Percentiles rank a stretch among this genome's conserved stretches.
Conservation (phyloP, 768 basidiomycete species). For the Daedaleopsis nitida region DNA sequence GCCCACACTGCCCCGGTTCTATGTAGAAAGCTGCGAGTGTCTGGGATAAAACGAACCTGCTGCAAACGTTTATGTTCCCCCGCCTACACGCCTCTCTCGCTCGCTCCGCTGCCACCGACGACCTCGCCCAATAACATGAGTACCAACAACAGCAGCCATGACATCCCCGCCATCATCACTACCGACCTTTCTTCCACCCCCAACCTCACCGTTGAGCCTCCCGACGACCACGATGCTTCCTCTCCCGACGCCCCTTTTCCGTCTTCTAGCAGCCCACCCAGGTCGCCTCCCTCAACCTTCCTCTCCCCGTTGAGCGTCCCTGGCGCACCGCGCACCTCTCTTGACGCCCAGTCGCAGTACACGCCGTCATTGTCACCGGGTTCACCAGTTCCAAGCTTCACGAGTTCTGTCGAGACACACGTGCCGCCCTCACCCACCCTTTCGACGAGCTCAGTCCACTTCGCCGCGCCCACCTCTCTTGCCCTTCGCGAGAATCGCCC, state of each 20-base stretch:
- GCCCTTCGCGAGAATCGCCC: conserved; percentile 72
- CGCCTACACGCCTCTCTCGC: not conserved
- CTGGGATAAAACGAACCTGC: not conserved
- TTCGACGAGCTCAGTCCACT: conserved; percentile 63
- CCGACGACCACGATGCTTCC: conserved; percentile 11
- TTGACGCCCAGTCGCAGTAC: conserved; percentile 21
- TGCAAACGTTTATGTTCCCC: not conserved
- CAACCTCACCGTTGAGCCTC: conserved; percentile 7
- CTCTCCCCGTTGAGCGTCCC: conserved; percentile 20
- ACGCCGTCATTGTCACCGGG: conserved; percentile 18
- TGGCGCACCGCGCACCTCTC: conserved; percentile 18
- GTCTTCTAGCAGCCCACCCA: not conserved
- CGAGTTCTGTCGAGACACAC: conserved; percentile 40
- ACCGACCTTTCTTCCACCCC: conserved; percentile 27
- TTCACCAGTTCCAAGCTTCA: conserved; percentile 35
- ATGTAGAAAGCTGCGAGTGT: not conserved
- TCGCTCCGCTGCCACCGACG: not conserved
- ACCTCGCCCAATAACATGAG: conserved; percentile 7
- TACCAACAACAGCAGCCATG: conserved; percentile 11
- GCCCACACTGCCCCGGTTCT: not conserved
- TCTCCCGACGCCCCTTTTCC: not conserved
- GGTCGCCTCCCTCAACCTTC: conserved; percentile 5
- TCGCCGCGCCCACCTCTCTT: conserved; percentile 45
- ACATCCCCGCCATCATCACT: conserved; percentile 24
- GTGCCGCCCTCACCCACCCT: conserved; percentile 79